Conservation (phyloP, 2,329 filamentous ascomycete species). For the Ramichloridium luteum region DNA sequence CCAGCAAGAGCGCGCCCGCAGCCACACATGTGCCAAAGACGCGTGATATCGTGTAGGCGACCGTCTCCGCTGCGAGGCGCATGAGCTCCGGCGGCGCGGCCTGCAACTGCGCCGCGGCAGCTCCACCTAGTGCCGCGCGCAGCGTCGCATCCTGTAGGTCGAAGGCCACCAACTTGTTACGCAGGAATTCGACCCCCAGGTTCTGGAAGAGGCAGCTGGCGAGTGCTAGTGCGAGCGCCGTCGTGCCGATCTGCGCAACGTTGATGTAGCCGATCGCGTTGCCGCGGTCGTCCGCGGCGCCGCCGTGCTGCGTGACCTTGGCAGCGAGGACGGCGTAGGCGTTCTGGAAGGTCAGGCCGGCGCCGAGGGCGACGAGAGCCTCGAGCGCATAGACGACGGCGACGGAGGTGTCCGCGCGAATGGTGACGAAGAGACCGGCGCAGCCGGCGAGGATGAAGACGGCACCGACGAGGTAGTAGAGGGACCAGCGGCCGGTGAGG, state of each 20-base stretch:
- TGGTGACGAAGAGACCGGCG: constrained; percentile 23
- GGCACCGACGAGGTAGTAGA: constrained; percentile 29
- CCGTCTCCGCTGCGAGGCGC: not conserved
- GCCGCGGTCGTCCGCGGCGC: too few species aligned
- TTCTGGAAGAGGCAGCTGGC: constrained; percentile 20
- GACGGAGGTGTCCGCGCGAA: constrained; percentile 7
- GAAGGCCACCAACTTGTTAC: constrained; percentile 9
- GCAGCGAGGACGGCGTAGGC: constrained; percentile 11
- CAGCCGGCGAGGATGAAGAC: constrained; percentile 27
- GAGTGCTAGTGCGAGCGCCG: constrained; percentile 18
- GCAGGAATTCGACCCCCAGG: constrained; percentile 13
- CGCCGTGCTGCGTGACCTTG: constrained; percentile 8
- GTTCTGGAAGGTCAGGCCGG: constrained; percentile 12
- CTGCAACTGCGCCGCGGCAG: not conserved
- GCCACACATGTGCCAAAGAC: constrained; percentile 3
- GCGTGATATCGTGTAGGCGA: constrained; percentile 2
- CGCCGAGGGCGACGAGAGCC: constrained; percentile 12
- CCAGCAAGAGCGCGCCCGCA: not conserved
- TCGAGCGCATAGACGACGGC: constrained; percentile 17
- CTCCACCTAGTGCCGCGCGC: constrained; percentile 1
- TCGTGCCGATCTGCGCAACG: constrained; percentile 17
- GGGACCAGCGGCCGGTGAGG: constrained; percentile 27
- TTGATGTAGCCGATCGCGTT: constrained; percentile 10
- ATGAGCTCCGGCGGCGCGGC: not conserved
- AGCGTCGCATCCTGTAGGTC: constrained; percentile 7